Evolutionary conservation across 306 rosid species (phyloP), one percentile per base, ranked within the genome.

Genomic region (Fagus crenata): DNA sequence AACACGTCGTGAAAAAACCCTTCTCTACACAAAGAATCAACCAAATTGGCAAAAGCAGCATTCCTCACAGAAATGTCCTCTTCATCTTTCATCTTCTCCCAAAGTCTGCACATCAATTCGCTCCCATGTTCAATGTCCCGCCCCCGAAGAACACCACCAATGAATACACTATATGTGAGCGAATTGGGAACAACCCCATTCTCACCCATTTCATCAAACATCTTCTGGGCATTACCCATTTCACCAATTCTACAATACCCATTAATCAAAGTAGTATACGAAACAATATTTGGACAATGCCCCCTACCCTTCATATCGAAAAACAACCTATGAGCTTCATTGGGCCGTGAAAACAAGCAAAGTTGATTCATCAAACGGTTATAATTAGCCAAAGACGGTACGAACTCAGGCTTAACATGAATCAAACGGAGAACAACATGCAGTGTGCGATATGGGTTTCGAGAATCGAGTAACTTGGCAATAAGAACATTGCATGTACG

Each of bases 281-380:
- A 81, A 84, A 90, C 94, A 28, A 79, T 74, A 77, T 89, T 86
- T 0, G 98, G 96, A 22, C 76, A 60, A 82, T 93, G 97, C 75
- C 97, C 96, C 76, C 87, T 87, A 68, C 80, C 75, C 85, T 18
- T 78, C 92, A 93, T 84, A 65, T 93, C 93, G 22, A 84, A 91
- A 42, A 92, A 78, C 69, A 90, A 49, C 61, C 91, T n/a, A 31
- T 91, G 98, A 73, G 91, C 97, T 67, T 75, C 85, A 5, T 7
- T 31, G 36, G 92, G 93, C 41, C 67, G 85, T 2, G 56, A 81
- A 22, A 83, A 12, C 41, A 69, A 60, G 83, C 98, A 90, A 81
- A 93, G 81, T 79, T 91, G 98, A 69, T 93, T 85, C 79, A 93
- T 90, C 86, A 93, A 80, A 56, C 91, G 96, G 77, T 93, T 84